These are phyloP conservation scores for Aspergillus olivimuriae DNA, from an alignment of 495 filamentous ascomycete species.

Conservation along the genomic window DNA sequence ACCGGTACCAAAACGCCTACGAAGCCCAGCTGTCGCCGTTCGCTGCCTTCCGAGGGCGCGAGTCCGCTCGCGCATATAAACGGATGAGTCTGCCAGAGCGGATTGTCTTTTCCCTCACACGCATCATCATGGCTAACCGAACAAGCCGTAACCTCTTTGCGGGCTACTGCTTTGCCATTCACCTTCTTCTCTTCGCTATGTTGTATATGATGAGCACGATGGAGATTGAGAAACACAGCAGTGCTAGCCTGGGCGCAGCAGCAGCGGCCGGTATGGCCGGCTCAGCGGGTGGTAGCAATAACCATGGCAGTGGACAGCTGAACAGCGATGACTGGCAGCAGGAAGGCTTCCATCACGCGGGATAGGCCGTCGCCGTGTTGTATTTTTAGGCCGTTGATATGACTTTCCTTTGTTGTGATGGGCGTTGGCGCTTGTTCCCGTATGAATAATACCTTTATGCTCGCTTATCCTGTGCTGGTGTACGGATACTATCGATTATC, in stretches of 20 bases:
- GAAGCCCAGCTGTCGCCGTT: conserved; percentile 94
- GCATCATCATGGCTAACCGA: conserved; percentile 83
- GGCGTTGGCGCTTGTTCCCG: no score
- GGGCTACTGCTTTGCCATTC: conserved; percentile 83
- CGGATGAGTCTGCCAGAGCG: conserved; percentile 90
- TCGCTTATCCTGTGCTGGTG: no score
- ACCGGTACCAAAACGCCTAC: conserved; percentile 89
- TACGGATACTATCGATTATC: no score
- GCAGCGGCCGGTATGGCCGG: conserved; percentile 38
- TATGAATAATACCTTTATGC: no score
- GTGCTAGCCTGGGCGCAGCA: conserved; percentile 37
- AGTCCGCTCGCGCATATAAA: conserved; percentile 87
- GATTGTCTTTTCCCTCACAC: conserved; percentile 81
- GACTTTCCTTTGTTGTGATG: no score
- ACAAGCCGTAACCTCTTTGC: conserved; percentile 93
- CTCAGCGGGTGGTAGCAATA: conserved; percentile 27
- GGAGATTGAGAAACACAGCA: conserved; percentile 51
- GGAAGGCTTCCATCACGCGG: conserved; percentile 45
- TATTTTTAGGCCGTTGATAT: no score
- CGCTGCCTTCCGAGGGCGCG: conserved; percentile 85
- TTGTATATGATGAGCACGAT: conserved; percentile 75
- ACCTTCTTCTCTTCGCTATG: conserved; percentile 78
- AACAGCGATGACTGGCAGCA: conserved; percentile 56
- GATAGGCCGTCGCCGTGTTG: no score
- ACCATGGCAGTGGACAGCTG: conserved; percentile 30